Conservation (phyloP, 352 stramenopile species). For the Globisporangium cystogenes region DNA sequence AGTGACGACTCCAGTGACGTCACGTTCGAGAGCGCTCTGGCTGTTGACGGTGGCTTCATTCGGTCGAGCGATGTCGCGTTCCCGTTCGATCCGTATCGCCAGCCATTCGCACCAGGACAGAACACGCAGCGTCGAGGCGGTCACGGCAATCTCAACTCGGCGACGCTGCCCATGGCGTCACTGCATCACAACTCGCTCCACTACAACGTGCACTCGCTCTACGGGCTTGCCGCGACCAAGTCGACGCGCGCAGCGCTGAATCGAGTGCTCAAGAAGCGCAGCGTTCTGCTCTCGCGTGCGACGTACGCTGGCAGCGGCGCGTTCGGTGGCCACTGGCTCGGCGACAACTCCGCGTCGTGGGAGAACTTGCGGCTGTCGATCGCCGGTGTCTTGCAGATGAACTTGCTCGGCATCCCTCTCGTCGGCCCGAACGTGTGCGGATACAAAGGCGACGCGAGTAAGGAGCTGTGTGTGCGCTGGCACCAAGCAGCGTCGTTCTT, state of each 20-base stretch:
- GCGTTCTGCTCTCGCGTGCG: constrained; percentile 60
- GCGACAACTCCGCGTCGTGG: constrained; percentile 61
- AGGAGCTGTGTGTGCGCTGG: constrained; percentile 80
- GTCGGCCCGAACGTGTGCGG: constrained; percentile 67
- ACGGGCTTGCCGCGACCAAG: constrained; percentile 60
- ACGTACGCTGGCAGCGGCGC: constrained; percentile 63
- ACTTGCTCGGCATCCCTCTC: constrained; percentile 68
- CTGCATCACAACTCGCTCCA: constrained; percentile 66
- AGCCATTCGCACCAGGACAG: constrained; percentile 68
- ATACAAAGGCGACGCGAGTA: constrained; percentile 30
- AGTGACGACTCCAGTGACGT: not conserved
- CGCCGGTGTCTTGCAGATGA: constrained; percentile 66
- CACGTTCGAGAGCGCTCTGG: constrained; percentile 1
- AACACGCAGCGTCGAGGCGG: constrained; percentile 23
- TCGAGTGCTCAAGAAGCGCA: constrained; percentile 44
- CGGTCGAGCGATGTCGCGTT: constrained; percentile 65
- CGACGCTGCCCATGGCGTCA: constrained; percentile 67
- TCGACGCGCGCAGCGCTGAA: constrained; percentile 46
- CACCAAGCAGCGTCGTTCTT: constrained; percentile 77
- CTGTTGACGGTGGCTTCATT: constrained; percentile 29
- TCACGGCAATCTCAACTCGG: constrained; percentile 73
- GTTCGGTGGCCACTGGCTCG: constrained; percentile 59
- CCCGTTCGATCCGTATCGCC: constrained; percentile 77
- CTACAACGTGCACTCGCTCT: constrained; percentile 87
- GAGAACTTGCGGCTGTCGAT: constrained; percentile 75